These are phyloP conservation scores for Geotrichum restrictum DNA, from an alignment of 1,139 yeast species.

Conservation along the genomic window DNA sequence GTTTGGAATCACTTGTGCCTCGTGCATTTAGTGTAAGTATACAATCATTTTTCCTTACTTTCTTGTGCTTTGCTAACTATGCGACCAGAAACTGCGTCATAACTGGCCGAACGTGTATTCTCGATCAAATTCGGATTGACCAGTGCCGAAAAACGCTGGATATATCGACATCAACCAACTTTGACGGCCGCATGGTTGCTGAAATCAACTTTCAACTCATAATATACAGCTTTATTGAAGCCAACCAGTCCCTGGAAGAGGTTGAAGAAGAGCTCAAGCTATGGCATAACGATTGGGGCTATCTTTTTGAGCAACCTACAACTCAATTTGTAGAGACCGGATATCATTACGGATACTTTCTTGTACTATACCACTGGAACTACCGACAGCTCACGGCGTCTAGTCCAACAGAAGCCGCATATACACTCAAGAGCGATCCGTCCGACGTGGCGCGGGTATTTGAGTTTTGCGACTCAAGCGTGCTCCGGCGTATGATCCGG, in stretches of 20 bases:
- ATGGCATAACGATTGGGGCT: conserved; percentile 74
- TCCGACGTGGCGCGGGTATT: conserved; percentile 20
- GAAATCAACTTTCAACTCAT: conserved; percentile 65
- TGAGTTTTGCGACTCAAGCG: conserved; percentile 18
- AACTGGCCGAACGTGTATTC: conserved; percentile 70
- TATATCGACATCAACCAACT: conserved; percentile 64
- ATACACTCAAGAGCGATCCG: conserved; percentile 8
- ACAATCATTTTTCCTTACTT: not conserved
- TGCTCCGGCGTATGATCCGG: conserved; percentile 29
- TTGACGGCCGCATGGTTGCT: conserved; percentile 80
- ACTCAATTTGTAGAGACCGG: conserved; percentile 74
- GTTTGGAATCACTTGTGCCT: conserved; percentile 71
- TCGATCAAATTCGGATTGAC: conserved; percentile 61
- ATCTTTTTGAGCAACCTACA: conserved; percentile 66
- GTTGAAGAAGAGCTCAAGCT: conserved; percentile 43
- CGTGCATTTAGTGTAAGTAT: conserved; percentile 52
- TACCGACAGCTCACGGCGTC: conserved; percentile 21
- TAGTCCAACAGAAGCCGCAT: not conserved
- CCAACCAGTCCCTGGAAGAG: conserved; percentile 34
- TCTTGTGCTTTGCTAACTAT: not conserved
- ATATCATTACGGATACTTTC: conserved; percentile 59
- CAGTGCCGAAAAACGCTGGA: conserved; percentile 61
- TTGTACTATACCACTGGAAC: conserved; percentile 45
- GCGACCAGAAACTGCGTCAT: conserved; percentile 49
- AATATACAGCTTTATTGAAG: conserved; percentile 59